Evolutionary conservation across 306 rosid species (phyloP), one percentile per base, ranked within the genome.

Genomic region (Betula pendula): DNA sequence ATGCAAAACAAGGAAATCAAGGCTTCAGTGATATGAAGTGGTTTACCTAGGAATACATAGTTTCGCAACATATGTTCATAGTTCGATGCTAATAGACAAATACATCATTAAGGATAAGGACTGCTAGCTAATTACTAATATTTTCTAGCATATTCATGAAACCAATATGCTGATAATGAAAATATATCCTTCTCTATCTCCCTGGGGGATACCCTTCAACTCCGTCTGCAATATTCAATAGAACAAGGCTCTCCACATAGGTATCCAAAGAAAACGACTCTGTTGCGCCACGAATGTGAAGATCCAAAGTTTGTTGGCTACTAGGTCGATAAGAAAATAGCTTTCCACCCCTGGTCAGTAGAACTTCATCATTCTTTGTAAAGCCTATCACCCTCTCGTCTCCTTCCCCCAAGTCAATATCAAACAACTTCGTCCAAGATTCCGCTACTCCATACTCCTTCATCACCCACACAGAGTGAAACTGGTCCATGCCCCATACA

Each of bases 111-210:
- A 38, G 42, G 42, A 38, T 38, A 38, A 38, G 42, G 42, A 38
- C 33, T 29, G 33, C 33, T 29, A 29, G 33, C 33, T 29, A 29
- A 2, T 2, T 1, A 29, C 42, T 38, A 38, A 38, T 38, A 38
- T 38, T 38, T 38, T 38, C 42, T 5, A 38, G 8, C 42, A 38
- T 38, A 6, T 38, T 38, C 42, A 38, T 38, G 42, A 38, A 38
- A 87, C 97, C 98, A 92, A 78, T 89, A 96, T 49, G 83, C 89
- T 75, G 59, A 95, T 85, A 74, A 95, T 95, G 77, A 95, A 93
- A 85, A 92, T 87, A 77, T 92, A 92, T 76, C 98, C 97, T 86
- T 95, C 98, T 79, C 98, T 90, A 77, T 83, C 87, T 67, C 96
- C 95, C 97, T 92, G 88, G 60, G 59, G 29, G 25, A 71, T 65